A percentile compares a stretch with the other conserved stretches of the same genome.
These are phyloP conservation scores for Trichosporon ovoides DNA, from an alignment of 1,284 basidiomycete genomes.

Conservation along the genomic window DNA sequence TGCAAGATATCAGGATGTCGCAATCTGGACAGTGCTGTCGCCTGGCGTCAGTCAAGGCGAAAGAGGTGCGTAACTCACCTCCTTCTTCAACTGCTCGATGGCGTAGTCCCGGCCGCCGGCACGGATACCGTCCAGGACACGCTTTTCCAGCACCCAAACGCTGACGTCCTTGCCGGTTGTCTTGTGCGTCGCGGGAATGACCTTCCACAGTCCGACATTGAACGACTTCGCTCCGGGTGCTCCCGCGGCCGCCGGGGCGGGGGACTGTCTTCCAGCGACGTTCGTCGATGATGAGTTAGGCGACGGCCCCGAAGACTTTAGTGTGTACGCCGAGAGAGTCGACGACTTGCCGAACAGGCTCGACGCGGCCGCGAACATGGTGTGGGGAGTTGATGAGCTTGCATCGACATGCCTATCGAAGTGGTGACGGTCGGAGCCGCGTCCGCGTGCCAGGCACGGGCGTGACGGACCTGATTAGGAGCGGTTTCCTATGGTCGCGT, in stretches of 20 bases:
- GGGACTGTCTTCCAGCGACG: constrained; percentile 46
- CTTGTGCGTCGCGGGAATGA: constrained; percentile 77
- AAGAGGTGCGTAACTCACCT: constrained; percentile 60
- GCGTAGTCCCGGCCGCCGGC: constrained; percentile 59
- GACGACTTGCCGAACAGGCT: constrained; percentile 83
- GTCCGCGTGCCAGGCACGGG: neutral
- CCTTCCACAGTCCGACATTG: constrained; percentile 77
- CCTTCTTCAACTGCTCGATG: constrained; percentile 76
- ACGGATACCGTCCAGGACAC: constrained; percentile 65
- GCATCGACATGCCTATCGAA: neutral
- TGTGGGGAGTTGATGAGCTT: constrained; percentile 2
- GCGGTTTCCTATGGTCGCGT: neutral
- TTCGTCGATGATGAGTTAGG: constrained; percentile 40
- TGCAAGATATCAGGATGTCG: constrained; percentile 95
- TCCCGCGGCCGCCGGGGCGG: constrained; percentile 25
- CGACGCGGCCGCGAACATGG: constrained; percentile 80
- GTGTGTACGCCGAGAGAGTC: constrained; percentile 75
- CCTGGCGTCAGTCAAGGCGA: constrained; percentile 53
- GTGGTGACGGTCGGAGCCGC: neutral
- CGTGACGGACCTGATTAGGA: neutral
- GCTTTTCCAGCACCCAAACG: constrained; percentile 85
- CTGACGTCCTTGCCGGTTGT: constrained; percentile 79
- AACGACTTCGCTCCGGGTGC: constrained; percentile 48
- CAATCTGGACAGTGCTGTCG: constrained; percentile 73
- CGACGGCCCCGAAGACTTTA: constrained; percentile 46